Percentiles rank a stretch among this genome's conserved stretches.
Evolutionary conservation across 1,284 basidiomycete genomes (phyloP).

Genomic region (Fomes fomentarius): DNA sequence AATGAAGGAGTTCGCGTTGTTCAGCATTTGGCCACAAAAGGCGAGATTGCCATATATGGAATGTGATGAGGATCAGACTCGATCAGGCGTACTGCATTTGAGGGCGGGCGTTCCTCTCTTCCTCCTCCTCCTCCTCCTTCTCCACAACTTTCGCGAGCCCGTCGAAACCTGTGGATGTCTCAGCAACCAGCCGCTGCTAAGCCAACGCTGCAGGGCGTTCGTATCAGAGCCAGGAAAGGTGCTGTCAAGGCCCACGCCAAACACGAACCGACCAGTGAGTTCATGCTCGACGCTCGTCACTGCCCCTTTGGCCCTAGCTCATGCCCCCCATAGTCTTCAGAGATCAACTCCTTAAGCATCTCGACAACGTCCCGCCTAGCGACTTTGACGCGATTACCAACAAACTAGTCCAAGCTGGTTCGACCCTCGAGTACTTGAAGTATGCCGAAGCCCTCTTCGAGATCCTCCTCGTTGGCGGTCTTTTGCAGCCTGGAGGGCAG

Average conservation of each 20-base stretch:
- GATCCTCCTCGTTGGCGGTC: constrained; percentile 90
- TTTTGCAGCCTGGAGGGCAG: constrained; percentile 93
- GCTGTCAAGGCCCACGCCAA: constrained; percentile 87
- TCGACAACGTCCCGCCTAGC: constrained; percentile 81
- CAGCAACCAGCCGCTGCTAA: constrained; percentile 78
- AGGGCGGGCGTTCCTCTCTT: too few species aligned
- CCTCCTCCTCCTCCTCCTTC: constrained; percentile 19
- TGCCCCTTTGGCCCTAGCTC: constrained; percentile 5
- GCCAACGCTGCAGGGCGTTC: constrained; percentile 86
- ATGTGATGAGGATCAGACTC: constrained; percentile 16
- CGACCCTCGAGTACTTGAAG: constrained; percentile 91
- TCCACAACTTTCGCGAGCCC: constrained; percentile 36
- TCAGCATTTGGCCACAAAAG: too few species aligned
- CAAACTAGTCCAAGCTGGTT: constrained; percentile 90
- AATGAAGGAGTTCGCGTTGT: too few species aligned
- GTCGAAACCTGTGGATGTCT: constrained; percentile 74
- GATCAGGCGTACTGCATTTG: constrained; percentile 12
- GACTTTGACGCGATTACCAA: constrained; percentile 85
- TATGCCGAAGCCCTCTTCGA: constrained; percentile 97
- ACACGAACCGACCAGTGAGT: constrained; percentile 79
- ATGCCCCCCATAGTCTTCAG: constrained; percentile 72
- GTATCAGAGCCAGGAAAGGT: constrained; percentile 88
- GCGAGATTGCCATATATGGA: constrained; percentile 14
- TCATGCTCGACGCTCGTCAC: constrained; percentile 5
- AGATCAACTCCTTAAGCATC: constrained; percentile 93